Percentiles rank a stretch among this genome's conserved stretches.
Conservation (phyloP, 176 grass and related monocot species). For the Bromus sterilis region DNA sequence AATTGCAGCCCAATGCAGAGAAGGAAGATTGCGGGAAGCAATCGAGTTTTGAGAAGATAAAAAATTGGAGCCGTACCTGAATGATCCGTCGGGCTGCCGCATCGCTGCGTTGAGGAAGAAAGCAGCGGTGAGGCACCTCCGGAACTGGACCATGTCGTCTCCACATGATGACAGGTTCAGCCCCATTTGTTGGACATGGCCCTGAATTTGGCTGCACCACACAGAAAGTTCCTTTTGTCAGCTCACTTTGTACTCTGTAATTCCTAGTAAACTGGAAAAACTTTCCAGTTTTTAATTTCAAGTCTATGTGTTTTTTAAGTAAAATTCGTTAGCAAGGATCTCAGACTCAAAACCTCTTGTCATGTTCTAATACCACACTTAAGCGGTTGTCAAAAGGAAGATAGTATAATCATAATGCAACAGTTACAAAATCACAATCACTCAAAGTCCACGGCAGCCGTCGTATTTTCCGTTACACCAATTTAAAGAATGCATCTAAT, state of each 20-base stretch:
- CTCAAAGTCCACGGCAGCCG: neutral
- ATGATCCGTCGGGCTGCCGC: conserved; percentile 78
- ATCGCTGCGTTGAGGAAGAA: conserved; percentile 88
- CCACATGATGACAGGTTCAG: conserved; percentile 61
- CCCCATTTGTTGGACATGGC: conserved; percentile 79
- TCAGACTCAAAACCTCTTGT: neutral
- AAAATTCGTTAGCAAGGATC: neutral
- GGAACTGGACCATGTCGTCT: conserved; percentile 69
- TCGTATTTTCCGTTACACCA: neutral
- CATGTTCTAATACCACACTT: neutral
- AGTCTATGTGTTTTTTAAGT: neutral
- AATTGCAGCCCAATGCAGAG: neutral
- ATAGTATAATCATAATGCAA: neutral
- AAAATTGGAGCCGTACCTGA: conserved; percentile 37
- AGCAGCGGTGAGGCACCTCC: conserved; percentile 68
- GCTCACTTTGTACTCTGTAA: neutral
- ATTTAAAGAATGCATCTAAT: neutral
- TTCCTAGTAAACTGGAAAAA: neutral
- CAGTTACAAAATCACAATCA: neutral
- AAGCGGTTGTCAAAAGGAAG: neutral
- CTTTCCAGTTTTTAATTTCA: neutral
- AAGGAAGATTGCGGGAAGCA: neutral
- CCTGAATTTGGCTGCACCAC: conserved; percentile 73
- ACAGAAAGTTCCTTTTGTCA: conserved; percentile 19
- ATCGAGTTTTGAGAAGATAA: too few relatives aligned